Evolutionary conservation across 2,329 filamentous ascomycete species (phyloP), one percentile per base, ranked within the genome.

Genomic region (Dothideomycetes sp.): DNA sequence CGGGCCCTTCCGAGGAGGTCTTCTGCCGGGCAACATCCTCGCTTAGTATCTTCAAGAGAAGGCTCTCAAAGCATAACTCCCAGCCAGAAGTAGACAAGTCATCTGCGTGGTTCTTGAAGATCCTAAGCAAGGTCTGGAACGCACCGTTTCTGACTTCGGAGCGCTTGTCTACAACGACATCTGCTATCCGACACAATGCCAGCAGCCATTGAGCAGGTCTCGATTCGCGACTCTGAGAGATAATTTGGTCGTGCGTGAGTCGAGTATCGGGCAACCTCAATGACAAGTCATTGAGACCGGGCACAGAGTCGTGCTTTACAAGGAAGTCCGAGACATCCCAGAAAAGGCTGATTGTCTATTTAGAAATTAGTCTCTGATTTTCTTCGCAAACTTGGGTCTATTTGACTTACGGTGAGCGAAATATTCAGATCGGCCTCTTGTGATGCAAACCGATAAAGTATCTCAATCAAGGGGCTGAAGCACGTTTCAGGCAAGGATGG

Each of bases 371-470:
- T 27, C 15, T 11, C 36, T 7, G n/a, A 27, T 35, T 27, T 8
- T 1, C 9, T 14, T 14, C 19, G 17, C 4, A 19, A 4, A 16
- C 17, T 5, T 4, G 11, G 12, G 1, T 5, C 12, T 10, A 16
- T 5, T 19, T 15, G 1, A 58, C 74, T 60, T 67, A 84, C 82
- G 24, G 91, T 96, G 18, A 98, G 68, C 0, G 89, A 89, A 52
- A 96, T 93, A 50, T 98, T 98, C 29, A 98, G 70, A 54, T 98
- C 91, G 49, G 94, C 84, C 47, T 81, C 73, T 58, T 98, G 91
- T 1, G 79, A 81, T 50, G 85, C 87, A 60, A 96, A 98, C 47
- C 82, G 81, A 53, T 86, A 85, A 16, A 98, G 73, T 9, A 88
- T 86, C 62, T 94, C 83, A 45, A 96, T 79, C 12, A 98, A 72